Percentiles rank a stretch among this genome's conserved stretches.
Evolutionary conservation across 495 filamentous ascomycete species (phyloP).

Genomic region (Penicillium parvum): DNA sequence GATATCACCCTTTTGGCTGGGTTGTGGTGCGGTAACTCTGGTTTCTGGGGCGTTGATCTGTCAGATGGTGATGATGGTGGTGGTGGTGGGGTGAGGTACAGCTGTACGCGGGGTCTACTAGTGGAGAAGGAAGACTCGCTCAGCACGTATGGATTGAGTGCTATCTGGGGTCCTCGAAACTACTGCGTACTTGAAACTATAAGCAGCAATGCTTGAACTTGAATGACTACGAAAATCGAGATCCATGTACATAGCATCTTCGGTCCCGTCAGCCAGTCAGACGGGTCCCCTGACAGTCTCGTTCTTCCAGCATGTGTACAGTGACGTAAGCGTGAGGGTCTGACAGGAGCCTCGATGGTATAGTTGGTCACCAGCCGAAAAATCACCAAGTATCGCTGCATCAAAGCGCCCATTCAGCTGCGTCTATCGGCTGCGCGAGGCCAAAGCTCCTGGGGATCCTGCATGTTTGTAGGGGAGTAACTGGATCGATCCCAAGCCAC

Average conservation of each 20-base stretch:
- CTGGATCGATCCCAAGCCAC: constrained; percentile 21
- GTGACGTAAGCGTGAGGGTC: constrained; percentile 22
- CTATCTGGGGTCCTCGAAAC: neutral
- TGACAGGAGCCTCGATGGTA: constrained; percentile 11
- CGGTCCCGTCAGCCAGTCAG: constrained; percentile 12
- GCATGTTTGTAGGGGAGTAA: constrained; percentile 8
- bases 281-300: constrained; percentile 2
- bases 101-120: constrained; percentile 3
- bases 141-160: neutral
- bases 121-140: too few relatives aligned
- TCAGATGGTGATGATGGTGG: constrained; percentile 10
- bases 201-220: too few relatives aligned
- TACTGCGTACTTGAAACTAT: neutral
- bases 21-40: constrained; percentile 2
- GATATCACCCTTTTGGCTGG: constrained; percentile 11
- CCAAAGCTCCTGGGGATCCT: constrained; percentile 20
- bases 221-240: too few relatives aligned
- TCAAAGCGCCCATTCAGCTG: constrained; percentile 20
- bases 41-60: constrained; percentile 14
- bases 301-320: neutral
- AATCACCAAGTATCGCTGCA: constrained; percentile 6
- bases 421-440: constrained; percentile 1
- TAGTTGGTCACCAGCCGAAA: constrained; percentile 7
- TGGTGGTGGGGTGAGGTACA: too few relatives aligned
- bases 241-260: constrained; percentile 12